A percentile compares a stretch with the other conserved stretches of the same genome.
Conservation (phyloP, 1,139 yeast genomes). For the Geotrichum carabidarum region DNA sequence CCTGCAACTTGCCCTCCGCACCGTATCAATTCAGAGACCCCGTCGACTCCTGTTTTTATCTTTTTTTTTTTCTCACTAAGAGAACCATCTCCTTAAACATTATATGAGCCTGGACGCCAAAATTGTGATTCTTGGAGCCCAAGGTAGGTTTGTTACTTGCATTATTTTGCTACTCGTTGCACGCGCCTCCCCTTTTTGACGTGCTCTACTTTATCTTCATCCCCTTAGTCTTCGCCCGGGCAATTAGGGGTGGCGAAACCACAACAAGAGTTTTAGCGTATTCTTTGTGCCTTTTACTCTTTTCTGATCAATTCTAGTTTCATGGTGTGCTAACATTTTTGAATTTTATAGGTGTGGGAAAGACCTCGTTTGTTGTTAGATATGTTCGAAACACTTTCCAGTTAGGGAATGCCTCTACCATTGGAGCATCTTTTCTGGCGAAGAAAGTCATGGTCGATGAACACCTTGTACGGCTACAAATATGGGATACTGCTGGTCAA, state of each 20-base stretch:
- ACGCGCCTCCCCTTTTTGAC: slow-evolving; percentile 3
- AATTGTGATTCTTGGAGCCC: slow-evolving; percentile 38
- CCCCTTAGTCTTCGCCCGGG: not conserved
- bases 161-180: not conserved
- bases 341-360: slow-evolving; percentile 68
- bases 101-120: slow-evolving; percentile 38
- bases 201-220: not conserved
- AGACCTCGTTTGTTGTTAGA: slow-evolving; percentile 80
- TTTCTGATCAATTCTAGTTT: not conserved
- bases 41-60: not conserved
- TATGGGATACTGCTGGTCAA: slow-evolving; percentile 96
- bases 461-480: slow-evolving; percentile 78
- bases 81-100: slow-evolving; percentile 7
- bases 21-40: not conserved
- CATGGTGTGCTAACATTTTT: slow-evolving; percentile 7
- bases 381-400: slow-evolving; percentile 89
- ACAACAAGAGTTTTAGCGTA: not conserved
- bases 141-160: slow-evolving; percentile 27
- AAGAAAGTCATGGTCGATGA: slow-evolving; percentile 85
- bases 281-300: not conserved
- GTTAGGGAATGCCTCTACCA: slow-evolving; percentile 87
- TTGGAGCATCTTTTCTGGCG: slow-evolving; percentile 90
- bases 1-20: not conserved
- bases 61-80: not conserved
- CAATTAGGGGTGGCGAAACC: slow-evolving; percentile 4